These are phyloP conservation scores for Akanthomyces uredinophilus DNA, from an alignment of 2,329 filamentous ascomycete genomes.

Conservation along the genomic window DNA sequence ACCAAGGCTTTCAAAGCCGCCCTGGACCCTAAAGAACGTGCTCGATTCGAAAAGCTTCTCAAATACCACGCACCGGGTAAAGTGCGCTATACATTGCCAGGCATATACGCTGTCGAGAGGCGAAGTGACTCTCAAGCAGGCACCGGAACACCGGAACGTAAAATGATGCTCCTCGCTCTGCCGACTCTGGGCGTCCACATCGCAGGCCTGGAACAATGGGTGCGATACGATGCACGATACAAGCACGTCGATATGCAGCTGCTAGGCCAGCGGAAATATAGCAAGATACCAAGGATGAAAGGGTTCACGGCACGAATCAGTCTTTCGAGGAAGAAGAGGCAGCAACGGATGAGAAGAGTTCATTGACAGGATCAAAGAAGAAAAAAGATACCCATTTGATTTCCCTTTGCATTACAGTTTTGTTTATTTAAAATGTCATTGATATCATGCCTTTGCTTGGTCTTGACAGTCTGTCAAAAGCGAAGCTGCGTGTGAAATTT, in stretches of 20 bases:
- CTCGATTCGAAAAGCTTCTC: constrained; percentile 37
- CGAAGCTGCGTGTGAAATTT: background rate
- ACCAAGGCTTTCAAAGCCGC: constrained; percentile 44
- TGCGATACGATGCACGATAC: constrained; percentile 47
- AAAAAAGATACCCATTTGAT: constrained; percentile 8
- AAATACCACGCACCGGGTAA: constrained; percentile 50
- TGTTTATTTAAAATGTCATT: background rate
- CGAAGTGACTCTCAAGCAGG: background rate
- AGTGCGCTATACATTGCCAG: constrained; percentile 50
- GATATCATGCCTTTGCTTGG: background rate
- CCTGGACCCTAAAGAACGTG: constrained; percentile 29
- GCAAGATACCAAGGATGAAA: background rate
- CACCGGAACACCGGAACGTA: background rate
- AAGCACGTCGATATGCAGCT: constrained; percentile 42
- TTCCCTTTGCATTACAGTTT: background rate
- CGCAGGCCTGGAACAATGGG: constrained; percentile 43
- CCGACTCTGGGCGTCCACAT: constrained; percentile 47
- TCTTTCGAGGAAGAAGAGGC: background rate
- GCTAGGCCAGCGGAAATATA: constrained; percentile 23
- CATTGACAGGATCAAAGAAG: background rate
- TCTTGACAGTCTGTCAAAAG: background rate
- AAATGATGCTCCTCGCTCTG: constrained; percentile 43
- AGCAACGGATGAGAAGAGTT: background rate
- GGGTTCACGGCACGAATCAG: background rate
- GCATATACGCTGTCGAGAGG: constrained; percentile 42